Conservation (phyloP, 441 rosid genomes). For the Arabidopsis hybrid region DNA sequence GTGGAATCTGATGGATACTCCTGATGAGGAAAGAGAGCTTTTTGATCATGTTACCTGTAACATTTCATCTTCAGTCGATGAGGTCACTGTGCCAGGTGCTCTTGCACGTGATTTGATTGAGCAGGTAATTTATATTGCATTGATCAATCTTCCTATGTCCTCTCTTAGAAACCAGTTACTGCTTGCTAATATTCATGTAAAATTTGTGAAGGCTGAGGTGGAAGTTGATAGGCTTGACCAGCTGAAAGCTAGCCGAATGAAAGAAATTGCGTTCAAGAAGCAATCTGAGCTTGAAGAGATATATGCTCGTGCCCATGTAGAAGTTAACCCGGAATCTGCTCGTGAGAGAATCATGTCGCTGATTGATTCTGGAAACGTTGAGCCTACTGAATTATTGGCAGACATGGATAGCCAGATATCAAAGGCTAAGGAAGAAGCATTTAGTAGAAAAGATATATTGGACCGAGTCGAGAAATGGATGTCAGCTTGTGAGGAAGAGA, state of each 20-base stretch:
- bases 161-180: slow-evolving; percentile 27
- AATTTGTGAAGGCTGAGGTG: slow-evolving; percentile 69
- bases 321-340: slow-evolving; percentile 81
- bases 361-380: slow-evolving; percentile 85
- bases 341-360: slow-evolving; percentile 83
- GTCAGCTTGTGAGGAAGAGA: slow-evolving; percentile 99
- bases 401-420: slow-evolving; percentile 93
- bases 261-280: slow-evolving; percentile 91
- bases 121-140: slow-evolving; percentile 62
- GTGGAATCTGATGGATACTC: slow-evolving; percentile 98
- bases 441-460: slow-evolving; percentile 93
- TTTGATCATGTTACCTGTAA: slow-evolving; percentile 92
- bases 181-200: slow-evolving; percentile 22
- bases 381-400: slow-evolving; percentile 86
- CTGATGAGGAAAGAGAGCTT: slow-evolving; percentile 79
- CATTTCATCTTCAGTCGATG: slow-evolving; percentile 86
- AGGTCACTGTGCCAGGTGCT: slow-evolving; percentile 86
- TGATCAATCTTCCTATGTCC: background rate
- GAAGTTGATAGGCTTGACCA: slow-evolving; percentile 97
- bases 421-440: slow-evolving; percentile 88
- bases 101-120: slow-evolving; percentile 88
- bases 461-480: slow-evolving; percentile 99
- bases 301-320: slow-evolving; percentile 80
- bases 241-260: slow-evolving; percentile 93
- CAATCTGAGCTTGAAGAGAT: slow-evolving; percentile 95